Evolutionary conservation across 805 yeast genomes (phyloP), one percentile per base, ranked within the genome.

Genomic region (Suhomyces pyralidae): DNA sequence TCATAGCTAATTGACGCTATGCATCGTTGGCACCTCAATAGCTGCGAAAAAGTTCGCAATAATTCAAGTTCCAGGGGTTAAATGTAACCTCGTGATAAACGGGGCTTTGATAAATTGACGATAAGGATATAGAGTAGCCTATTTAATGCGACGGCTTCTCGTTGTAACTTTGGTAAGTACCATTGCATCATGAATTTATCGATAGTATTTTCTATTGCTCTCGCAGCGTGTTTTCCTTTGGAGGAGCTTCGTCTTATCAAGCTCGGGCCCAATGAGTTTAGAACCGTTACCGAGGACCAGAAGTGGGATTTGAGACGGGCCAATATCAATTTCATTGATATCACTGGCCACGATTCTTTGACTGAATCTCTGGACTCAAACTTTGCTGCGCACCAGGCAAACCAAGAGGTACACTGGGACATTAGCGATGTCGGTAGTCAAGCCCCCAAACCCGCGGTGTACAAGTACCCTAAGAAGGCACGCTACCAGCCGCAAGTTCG

Each of bases 321-420:
- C 38, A 84, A 84, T 48, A 66, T 76, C 30, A 78, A 73, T 20
- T 86, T 85, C 63, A 80, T 87, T 57, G 93, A 87, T 67, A 76
- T 85, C 36, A 85, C 92, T 5, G 73, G 74, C 51, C 64, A 62
- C 15, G 56, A 73, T 15, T 62, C 71, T 15, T 60, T 70, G 12
- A 68, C 70, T 25, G 50, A 50, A n/a, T 8, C 26, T 22, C 19
- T 42, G 45, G 30, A 17, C 19, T n/a, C 26, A 14, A 15, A 24
- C 14, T 19, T 19, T 40, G 43, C 24, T 7, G 17, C 19, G 6
- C 26, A 22, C 45, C 26, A 42, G 12, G 17, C 42, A 7, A 19
- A 38, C 12, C 42, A 38, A 8, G 24, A 38, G 24, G 22, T 19
- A n/a, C 42, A 20, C 43, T 40, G 43, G 43, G 20, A 19, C n/a